A percentile compares a stretch with the other conserved stretches of the same genome.
These are phyloP conservation scores for Scheffersomyces titani DNA, from an alignment of 1,139 yeast genomes.

Conservation along the genomic window DNA sequence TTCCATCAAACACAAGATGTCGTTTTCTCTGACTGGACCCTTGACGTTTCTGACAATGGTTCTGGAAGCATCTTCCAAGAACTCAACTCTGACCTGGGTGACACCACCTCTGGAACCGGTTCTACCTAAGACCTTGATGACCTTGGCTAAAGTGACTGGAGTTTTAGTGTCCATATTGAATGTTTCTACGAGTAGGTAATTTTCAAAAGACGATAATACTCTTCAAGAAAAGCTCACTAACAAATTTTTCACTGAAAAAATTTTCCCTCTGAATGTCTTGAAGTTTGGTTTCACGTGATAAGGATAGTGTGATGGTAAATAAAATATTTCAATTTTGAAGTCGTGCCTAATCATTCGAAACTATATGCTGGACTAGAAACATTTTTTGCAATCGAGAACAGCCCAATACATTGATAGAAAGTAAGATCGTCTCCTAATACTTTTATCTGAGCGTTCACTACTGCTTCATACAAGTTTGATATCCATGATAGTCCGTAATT, in stretches of 20 bases:
- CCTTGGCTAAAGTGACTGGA: constrained; percentile 29
- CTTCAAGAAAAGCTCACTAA: neutral
- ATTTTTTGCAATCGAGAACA: neutral
- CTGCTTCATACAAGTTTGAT: neutral
- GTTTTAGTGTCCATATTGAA: constrained; percentile 22
- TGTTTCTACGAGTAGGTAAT: constrained; percentile 1
- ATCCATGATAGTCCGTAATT: no score
- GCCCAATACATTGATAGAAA: neutral
- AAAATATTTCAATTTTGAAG: neutral
- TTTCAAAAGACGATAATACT: neutral
- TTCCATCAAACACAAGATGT: constrained; percentile 30
- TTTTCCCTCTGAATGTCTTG: neutral
- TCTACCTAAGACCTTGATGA: constrained; percentile 29
- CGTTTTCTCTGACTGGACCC: constrained; percentile 32
- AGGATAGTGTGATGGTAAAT: neutral
- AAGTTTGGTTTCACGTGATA: neutral
- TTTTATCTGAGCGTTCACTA: neutral
- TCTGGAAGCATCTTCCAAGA: constrained; percentile 28
- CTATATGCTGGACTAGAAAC: neutral
- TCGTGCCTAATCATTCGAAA: neutral
- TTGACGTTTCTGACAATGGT: constrained; percentile 31
- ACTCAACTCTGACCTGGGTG: constrained; percentile 30
- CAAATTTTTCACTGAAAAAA: neutral
- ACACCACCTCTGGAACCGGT: constrained; percentile 33
- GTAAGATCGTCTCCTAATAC: neutral